These are phyloP conservation scores for Penicillium paxilli DNA, from an alignment of 495 filamentous ascomycete species.

Conservation along the genomic window DNA sequence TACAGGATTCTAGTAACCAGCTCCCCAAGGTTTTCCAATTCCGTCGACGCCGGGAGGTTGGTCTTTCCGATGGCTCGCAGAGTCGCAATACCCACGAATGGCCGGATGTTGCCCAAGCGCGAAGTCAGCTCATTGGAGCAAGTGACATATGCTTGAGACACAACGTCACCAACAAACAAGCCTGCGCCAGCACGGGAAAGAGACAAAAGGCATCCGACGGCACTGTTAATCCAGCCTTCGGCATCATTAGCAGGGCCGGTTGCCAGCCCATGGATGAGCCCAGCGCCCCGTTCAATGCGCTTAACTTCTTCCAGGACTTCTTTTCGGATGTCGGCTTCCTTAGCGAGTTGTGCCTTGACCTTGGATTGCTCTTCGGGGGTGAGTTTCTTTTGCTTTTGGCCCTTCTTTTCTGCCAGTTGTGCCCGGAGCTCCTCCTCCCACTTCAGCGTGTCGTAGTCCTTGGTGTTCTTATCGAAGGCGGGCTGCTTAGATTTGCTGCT, in stretches of 20 bases:
- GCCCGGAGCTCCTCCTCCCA: slow-evolving; percentile 93
- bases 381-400: slow-evolving; percentile 84
- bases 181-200: slow-evolving; percentile 77
- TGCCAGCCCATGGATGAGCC: slow-evolving; percentile 78
- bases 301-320: slow-evolving; percentile 66
- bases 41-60: slow-evolving; percentile 66
- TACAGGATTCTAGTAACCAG: slow-evolving; percentile 89
- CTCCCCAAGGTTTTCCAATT: slow-evolving; percentile 79
- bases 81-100: slow-evolving; percentile 85
- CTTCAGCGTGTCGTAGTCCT: slow-evolving; percentile 92
- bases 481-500: slow-evolving; percentile 68
- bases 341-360: slow-evolving; percentile 86
- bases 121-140: slow-evolving; percentile 70
- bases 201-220: slow-evolving; percentile 67
- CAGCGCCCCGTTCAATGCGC: slow-evolving; percentile 74
- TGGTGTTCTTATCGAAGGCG: slow-evolving; percentile 76
- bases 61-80: slow-evolving; percentile 73
- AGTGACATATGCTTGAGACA: slow-evolving; percentile 76
- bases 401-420: slow-evolving; percentile 89
- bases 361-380: slow-evolving; percentile 84
- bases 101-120: slow-evolving; percentile 72
- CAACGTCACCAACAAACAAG: slow-evolving; percentile 72
- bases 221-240: slow-evolving; percentile 80
- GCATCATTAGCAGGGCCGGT: slow-evolving; percentile 83
- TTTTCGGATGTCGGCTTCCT: slow-evolving; percentile 76